Percentiles rank a stretch among this genome's conserved stretches.
Conservation (phyloP, 768 basidiomycete species). For the Leccinum incarnatum region DNA sequence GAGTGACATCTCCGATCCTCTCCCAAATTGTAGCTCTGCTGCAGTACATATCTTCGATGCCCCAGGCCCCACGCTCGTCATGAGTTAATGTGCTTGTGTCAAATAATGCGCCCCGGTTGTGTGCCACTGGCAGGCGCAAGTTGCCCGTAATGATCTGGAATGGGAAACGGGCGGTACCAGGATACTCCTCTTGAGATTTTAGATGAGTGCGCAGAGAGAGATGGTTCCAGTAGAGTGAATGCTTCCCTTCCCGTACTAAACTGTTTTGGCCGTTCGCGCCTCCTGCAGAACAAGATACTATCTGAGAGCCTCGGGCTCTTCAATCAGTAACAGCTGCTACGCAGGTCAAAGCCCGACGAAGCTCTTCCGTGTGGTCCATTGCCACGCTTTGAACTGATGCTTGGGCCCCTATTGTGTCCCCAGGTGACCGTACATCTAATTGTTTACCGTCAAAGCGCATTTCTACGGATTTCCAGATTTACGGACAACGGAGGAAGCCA, state of each 20-base stretch:
- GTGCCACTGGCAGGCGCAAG: too few species aligned
- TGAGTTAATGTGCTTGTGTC: too few species aligned
- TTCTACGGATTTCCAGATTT: conserved; percentile 3
- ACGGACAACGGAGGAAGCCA: conserved; percentile 13
- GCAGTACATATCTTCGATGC: too few species aligned
- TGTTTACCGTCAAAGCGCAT: conserved; percentile 14
- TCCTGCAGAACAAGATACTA: background rate
- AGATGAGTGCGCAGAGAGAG: conserved; percentile 22
- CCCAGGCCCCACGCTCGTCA: too few species aligned
- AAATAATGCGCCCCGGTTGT: too few species aligned
- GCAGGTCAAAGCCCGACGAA: background rate
- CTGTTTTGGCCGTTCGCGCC: background rate
- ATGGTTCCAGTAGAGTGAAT: conserved; percentile 17
- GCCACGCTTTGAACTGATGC: background rate
- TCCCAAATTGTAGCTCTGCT: too few species aligned
- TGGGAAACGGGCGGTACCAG: background rate
- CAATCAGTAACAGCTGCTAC: too few species aligned
- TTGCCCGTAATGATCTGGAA: too few species aligned
- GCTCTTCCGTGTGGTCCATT: background rate
- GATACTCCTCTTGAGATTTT: conserved; percentile 27
- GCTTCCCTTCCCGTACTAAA: conserved; percentile 21
- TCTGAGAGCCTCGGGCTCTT: too few species aligned
- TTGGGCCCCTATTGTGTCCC: conserved; percentile 5
- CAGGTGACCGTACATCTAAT: background rate
- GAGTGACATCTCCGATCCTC: too few species aligned